Evolutionary conservation across 306 rosid species (phyloP), one percentile per base, ranked within the genome.

Genomic region (Cotoneaster glaucophyllus): DNA sequence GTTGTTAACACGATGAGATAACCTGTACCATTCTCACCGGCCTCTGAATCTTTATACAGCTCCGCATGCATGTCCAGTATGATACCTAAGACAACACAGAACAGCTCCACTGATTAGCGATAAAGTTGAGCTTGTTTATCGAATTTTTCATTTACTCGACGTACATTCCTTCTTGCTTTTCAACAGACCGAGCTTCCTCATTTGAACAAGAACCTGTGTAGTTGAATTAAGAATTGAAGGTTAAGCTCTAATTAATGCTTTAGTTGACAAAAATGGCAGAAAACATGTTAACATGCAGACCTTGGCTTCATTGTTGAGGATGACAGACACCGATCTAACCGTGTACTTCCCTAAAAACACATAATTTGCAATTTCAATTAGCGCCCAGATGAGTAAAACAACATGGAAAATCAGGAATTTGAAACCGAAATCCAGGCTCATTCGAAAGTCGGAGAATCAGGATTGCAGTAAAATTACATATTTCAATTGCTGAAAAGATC

Each of bases 1-100:
- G 99, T 95, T 1, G 86, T 80, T 67, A 96, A 79, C 22, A 88
- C 96, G 4, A 92, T 81, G 17, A 89, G 83, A 86, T 96, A 92
- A 71, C 99, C 91, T 6, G 94, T 92, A n/a, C 80, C 84, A 43
- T 26, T 86, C 65, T 87, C 90, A 8, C 66, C 81, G 8, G 11
- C 63, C 74, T 87, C 90, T 61, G 93, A 85, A 26, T 91, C 90
- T 78, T 90, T 87, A 66, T 87, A 88, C 81, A 88, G 86, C 83
- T 92, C 96, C 11, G 88, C 96, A 29, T 90, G 90, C 79, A 90
- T 78, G 67, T 86, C 90, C 88, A 71, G 44, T 78, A 92, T 84
- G 28, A 48, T 77, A 61, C 85, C 85, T 39, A 32, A 70, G 24
- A n/a, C 50, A 64, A 56, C 21, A 48, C 29, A 48, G 9, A 39